Percentiles rank a stretch among this genome's conserved stretches.
These are phyloP conservation scores for Ophiostoma populinum DNA, from an alignment of 2,329 filamentous ascomycete species.

Conservation along the genomic window DNA sequence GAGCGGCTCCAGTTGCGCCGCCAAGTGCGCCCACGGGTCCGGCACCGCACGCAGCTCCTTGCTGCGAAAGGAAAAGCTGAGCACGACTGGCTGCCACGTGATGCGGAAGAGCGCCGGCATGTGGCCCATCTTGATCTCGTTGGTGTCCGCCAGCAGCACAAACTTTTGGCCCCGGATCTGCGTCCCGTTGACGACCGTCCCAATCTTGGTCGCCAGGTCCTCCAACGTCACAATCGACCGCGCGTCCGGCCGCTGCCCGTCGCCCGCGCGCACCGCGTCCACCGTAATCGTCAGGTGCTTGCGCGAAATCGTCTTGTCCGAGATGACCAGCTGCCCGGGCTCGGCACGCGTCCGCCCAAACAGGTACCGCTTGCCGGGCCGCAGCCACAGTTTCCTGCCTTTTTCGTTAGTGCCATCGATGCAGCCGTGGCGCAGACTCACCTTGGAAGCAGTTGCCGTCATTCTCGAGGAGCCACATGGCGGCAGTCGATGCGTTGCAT, in stretches of 20 bases:
- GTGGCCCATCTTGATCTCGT: conserved; percentile 54
- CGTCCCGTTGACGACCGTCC: conserved; percentile 60
- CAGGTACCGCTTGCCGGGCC: conserved; percentile 69
- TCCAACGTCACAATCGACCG: conserved; percentile 54
- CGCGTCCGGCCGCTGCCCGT: conserved; percentile 45
- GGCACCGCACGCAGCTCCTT: conserved; percentile 43
- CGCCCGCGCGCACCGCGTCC: conserved; percentile 42
- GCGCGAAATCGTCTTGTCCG: conserved; percentile 69
- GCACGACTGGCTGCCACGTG: conserved; percentile 62
- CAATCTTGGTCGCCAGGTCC: conserved; percentile 70
- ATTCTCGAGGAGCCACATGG: conserved; percentile 8
- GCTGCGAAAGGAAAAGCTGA: conserved; percentile 62
- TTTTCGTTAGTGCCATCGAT: not conserved
- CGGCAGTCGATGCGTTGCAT: no score
- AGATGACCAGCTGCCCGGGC: conserved; percentile 49
- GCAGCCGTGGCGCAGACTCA: conserved; percentile 6
- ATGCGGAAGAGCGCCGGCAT: conserved; percentile 51
- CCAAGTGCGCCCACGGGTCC: conserved; percentile 44
- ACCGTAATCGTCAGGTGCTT: conserved; percentile 73
- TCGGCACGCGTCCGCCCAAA: conserved; percentile 64
- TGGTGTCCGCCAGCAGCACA: conserved; percentile 37
- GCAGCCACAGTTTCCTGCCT: conserved; percentile 67
- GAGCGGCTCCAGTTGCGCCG: conserved; percentile 55
- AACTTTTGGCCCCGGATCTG: conserved; percentile 46
- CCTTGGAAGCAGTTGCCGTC: conserved; percentile 32